phyloP scores from a whole-genome alignment of 768 basidiomycete genomes.

The Candolleomyces eurysporus region DNA sequence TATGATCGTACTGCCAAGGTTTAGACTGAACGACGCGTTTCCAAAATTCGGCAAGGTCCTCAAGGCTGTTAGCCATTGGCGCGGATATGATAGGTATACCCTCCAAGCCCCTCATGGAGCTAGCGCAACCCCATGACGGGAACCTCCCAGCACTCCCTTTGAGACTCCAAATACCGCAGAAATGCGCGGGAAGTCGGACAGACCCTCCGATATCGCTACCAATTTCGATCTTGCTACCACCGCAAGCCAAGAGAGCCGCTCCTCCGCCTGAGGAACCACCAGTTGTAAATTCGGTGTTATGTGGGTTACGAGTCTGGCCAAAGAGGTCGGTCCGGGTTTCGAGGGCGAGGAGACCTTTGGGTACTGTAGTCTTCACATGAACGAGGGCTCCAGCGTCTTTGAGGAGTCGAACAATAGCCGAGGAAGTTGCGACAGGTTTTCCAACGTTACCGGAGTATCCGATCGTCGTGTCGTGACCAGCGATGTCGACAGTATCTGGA shows the following conservation, averaged over 20 bases:
- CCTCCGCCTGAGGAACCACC: constrained; percentile 76
- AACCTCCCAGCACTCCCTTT: constrained; percentile 61
- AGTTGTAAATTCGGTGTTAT: constrained; percentile 47
- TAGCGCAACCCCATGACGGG: constrained; percentile 45
- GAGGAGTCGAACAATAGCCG: constrained; percentile 54
- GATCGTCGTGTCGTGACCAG: constrained; percentile 59
- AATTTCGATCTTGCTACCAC: constrained; percentile 65
- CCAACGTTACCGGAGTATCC: constrained; percentile 54
- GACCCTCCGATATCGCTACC: constrained; percentile 76
- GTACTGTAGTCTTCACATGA: constrained; percentile 62
- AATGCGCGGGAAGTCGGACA: constrained; percentile 70
- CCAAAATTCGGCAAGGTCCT: constrained; percentile 66
- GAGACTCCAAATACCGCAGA: constrained; percentile 67
- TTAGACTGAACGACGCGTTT: constrained; percentile 55
- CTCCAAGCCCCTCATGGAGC: constrained; percentile 55
- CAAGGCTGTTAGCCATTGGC: constrained; percentile 62
- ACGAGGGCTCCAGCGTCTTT: constrained; percentile 64
- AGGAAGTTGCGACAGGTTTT: constrained; percentile 43
- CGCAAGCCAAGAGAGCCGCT: constrained; percentile 61
- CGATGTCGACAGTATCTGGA: constrained; percentile 46
- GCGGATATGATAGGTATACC: constrained; percentile 51
- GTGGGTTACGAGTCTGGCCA: constrained; percentile 62
- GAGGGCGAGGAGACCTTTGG: constrained; percentile 53
- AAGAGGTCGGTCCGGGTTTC: constrained; percentile 61
- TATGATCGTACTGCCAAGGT: constrained; percentile 69